phyloP scores from a whole-genome alignment of 2,329 filamentous ascomycete species.

The Colletotrichum sp. region DNA sequence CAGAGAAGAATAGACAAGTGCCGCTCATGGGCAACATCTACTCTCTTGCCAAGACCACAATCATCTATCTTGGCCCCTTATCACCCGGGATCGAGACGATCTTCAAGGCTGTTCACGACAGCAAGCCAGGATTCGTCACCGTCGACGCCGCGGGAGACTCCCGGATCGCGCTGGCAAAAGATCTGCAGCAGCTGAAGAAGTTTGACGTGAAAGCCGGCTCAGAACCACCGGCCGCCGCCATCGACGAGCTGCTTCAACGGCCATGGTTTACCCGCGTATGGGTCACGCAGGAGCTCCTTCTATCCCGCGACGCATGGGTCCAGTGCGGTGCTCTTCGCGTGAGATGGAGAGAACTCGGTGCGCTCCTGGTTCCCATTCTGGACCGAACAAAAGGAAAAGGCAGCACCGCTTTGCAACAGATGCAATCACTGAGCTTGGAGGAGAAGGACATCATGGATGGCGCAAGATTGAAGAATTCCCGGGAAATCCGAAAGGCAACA shows the following conservation, averaged over 20 bases:
- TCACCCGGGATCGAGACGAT: neutral
- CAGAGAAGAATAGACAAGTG: neutral
- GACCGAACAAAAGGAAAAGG: neutral
- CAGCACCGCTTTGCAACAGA: neutral
- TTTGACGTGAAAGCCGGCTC: neutral
- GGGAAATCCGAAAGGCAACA: no score
- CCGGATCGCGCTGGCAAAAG: neutral
- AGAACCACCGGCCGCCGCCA: neutral
- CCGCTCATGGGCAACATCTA: neutral
- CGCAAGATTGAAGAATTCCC: no score
- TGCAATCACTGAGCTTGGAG: neutral
- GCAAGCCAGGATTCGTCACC: neutral
- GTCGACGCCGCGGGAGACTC: neutral
- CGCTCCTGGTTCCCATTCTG: neutral
- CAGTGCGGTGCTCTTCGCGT: neutral
- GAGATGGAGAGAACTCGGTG: neutral
- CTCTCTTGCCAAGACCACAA: neutral
- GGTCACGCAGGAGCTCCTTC: neutral
- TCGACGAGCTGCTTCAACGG: neutral
- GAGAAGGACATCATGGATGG: no score
- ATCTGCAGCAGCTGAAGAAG: neutral
- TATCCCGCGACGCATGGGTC: neutral
- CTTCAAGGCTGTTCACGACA: neutral
- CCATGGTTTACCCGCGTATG: neutral
- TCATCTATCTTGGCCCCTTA: neutral